phyloP scores from a whole-genome alignment of 179 eudicot genomes.

The Monotropa hypopitys region DNA sequence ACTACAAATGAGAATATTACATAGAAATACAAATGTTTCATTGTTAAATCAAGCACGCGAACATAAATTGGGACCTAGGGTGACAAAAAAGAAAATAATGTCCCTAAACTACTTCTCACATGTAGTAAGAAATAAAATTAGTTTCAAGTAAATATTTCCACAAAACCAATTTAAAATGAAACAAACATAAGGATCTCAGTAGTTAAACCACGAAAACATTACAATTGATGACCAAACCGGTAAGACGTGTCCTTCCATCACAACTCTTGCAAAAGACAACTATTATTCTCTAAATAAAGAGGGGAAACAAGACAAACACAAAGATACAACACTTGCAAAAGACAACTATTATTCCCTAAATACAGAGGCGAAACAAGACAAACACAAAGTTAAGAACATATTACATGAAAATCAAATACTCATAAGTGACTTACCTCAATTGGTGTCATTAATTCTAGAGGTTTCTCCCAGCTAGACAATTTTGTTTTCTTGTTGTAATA shows the following conservation, averaged over 20 bases:
- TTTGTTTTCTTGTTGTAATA: slow-evolving; percentile 66
- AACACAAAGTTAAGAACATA: not conserved
- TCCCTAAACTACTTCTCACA: not conserved
- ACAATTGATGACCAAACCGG: not conserved
- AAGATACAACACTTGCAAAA: not conserved
- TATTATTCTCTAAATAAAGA: too few relatives aligned
- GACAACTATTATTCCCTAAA: slow-evolving; percentile 12
- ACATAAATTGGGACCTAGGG: not conserved
- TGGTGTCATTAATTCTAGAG: slow-evolving; percentile 66
- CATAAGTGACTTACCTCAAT: slow-evolving; percentile 42
- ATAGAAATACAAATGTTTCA: not conserved
- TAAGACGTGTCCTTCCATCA: not conserved
- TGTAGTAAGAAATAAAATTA: not conserved
- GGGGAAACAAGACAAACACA: too few relatives aligned
- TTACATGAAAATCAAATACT: not conserved
- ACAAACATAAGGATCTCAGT: not conserved
- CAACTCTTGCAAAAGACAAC: not conserved
- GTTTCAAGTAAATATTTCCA: not conserved
- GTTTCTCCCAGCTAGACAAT: slow-evolving; percentile 81
- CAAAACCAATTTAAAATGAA: not conserved
- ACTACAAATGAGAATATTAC: not conserved
- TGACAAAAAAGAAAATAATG: not conserved
- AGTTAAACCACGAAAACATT: not conserved
- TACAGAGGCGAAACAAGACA: slow-evolving; percentile 10
- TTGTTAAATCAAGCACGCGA: not conserved